Base-by-base conservation (phyloP, 495 filamentous ascomycete genomes). In the Penicillium angulare region DNA sequence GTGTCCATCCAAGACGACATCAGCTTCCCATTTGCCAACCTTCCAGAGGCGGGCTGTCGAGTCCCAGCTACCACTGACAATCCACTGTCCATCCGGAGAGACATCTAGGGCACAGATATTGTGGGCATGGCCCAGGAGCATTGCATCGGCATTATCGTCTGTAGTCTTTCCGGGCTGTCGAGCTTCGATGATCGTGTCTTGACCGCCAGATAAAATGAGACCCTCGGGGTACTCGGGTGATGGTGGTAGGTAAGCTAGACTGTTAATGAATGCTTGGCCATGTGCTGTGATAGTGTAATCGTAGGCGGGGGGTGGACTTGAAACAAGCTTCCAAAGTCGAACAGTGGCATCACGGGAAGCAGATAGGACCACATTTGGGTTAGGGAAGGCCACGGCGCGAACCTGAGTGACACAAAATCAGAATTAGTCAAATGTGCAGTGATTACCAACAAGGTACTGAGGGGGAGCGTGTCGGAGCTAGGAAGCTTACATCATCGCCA, bases 51-150 rank as follows among this genome's bases (percentile, higher is more conserved):
- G 82, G 10, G 87, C 89, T 31, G 90, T 86, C 32, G 81, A 80
- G 65, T 99, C 95, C 95, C 95, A 99, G 65, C 90, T 86, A n/a
- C 90, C 93, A 60, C 92, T 97, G 34, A 96, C 84, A 43, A 97
- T 78, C 62, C 81, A 86, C 15, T 68, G 79, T 2, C 82, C 83
- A 44, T 86, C 82, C 5, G 83, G 77, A 35, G 81, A 84, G 5
- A 87, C 84, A 63, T 96, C 90, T 23, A 99, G 68, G 1, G 92
- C 75, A 63, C 92, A 97, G 24, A 99, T 81, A 54, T 97, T 97
- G 52, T 85, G 78, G 12, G 76, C 72, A 63, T 99, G 95, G 15
- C 95, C 95, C 38, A 96, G 69, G 5, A 99, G 76, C 54, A 97
- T 74, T 15, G 87, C 86, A 60, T 92, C 85, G 8, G 95, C 89